Evolutionary conservation across 176 grass and related monocot genomes (phyloP).

Genomic region (Zea mays): DNA sequence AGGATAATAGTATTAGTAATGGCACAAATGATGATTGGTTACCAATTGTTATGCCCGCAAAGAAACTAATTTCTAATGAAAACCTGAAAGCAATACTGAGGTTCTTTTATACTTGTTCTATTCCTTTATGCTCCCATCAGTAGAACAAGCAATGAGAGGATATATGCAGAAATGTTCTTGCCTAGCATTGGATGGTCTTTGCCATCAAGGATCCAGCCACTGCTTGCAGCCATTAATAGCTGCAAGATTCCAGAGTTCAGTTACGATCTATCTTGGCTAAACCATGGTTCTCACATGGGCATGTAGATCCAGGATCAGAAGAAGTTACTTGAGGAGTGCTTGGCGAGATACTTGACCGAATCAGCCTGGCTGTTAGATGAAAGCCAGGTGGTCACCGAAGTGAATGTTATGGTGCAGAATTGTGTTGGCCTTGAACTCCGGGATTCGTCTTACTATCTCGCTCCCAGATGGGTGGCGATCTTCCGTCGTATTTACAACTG

Average conservation of each 20-base stretch:
- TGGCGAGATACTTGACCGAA: slow-evolving; percentile 54
- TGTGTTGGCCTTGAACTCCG: too few species aligned
- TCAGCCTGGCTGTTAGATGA: slow-evolving; percentile 43
- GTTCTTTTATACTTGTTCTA: slow-evolving; percentile 44
- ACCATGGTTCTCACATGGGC: slow-evolving; percentile 62
- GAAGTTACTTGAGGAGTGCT: slow-evolving; percentile 58
- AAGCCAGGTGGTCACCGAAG: slow-evolving; percentile 40
- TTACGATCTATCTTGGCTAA: slow-evolving; percentile 65
- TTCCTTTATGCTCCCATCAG: slow-evolving; percentile 17
- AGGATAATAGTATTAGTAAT: slow-evolving; percentile 11
- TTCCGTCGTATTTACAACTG: too few species aligned
- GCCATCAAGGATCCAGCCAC: slow-evolving; percentile 51
- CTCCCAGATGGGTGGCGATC: too few species aligned
- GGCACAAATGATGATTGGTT: slow-evolving; percentile 19
- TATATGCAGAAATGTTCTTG: slow-evolving; percentile 59
- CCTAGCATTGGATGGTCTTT: slow-evolving; percentile 73
- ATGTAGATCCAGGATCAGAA: slow-evolving; percentile 59
- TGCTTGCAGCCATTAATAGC: slow-evolving; percentile 44
- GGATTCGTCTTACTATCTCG: too few species aligned
- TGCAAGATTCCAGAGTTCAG: slow-evolving; percentile 69
- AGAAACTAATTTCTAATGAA: slow-evolving; percentile 55
- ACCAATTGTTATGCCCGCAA: slow-evolving; percentile 19
- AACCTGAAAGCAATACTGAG: slow-evolving; percentile 69
- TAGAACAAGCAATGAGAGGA: slow-evolving; percentile 51
- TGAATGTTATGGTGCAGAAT: too few species aligned